Percentiles rank a stretch among this genome's conserved stretches.
These are phyloP conservation scores for Boletellus emodensis DNA, from an alignment of 768 basidiomycete species.

Conservation along the genomic window DNA sequence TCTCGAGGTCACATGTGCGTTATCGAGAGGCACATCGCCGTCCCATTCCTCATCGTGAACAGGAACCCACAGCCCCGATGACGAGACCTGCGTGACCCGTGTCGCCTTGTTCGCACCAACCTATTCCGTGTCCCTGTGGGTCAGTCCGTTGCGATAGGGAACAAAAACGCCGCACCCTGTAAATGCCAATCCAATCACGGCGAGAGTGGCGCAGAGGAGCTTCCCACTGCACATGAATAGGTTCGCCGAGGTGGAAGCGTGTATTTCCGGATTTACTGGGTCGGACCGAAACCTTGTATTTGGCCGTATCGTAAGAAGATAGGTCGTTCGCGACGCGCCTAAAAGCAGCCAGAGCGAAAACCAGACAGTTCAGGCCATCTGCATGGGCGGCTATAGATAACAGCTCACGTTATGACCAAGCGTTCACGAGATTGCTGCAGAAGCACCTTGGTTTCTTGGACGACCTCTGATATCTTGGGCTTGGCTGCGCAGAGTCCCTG, in stretches of 20 bases:
- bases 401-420: slow-evolving; percentile 83
- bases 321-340: slow-evolving; percentile 82
- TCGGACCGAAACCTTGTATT: slow-evolving; percentile 68
- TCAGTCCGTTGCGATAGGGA: neutral
- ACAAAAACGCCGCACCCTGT: slow-evolving; percentile 49
- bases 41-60: slow-evolving; percentile 93
- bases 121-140: slow-evolving; percentile 34
- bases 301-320: slow-evolving; percentile 70
- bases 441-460: slow-evolving; percentile 89
- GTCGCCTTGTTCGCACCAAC: slow-evolving; percentile 84
- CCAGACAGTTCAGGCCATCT: neutral
- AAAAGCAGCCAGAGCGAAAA: neutral
- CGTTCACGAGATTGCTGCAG: slow-evolving; percentile 88
- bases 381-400: neutral
- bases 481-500: slow-evolving; percentile 50
- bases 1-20: slow-evolving; percentile 33
- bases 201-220: slow-evolving; percentile 84
- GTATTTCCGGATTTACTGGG: slow-evolving; percentile 47
- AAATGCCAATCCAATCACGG: slow-evolving; percentile 95
- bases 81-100: slow-evolving; percentile 78
- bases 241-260: slow-evolving; percentile 87
- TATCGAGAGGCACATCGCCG: slow-evolving; percentile 67
- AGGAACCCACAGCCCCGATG: slow-evolving; percentile 89
- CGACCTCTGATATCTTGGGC: slow-evolving; percentile 82
- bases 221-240: slow-evolving; percentile 81